Percentiles rank a stretch among this genome's conserved stretches.
phyloP scores from a whole-genome alignment of 2,329 filamentous ascomycete genomes.

The Fusarium poae region DNA sequence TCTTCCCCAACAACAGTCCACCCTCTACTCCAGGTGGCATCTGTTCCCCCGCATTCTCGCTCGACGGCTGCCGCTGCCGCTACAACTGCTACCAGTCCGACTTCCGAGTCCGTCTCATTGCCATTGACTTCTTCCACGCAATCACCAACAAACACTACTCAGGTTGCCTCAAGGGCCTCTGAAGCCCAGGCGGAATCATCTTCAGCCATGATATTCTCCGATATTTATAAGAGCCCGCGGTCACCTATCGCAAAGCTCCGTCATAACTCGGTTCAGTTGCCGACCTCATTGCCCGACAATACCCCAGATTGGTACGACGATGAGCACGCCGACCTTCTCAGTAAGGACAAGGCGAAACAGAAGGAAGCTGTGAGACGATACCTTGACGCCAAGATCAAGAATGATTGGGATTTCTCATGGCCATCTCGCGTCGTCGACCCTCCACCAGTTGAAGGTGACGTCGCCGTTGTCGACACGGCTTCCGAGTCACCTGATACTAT shows the following conservation, averaged over 20 bases:
- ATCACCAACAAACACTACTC: constrained; percentile 16
- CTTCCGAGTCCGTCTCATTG: constrained; percentile 23
- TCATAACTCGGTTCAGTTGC: constrained; percentile 52
- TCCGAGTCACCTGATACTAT: constrained; percentile 16
- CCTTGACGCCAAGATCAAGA: constrained; percentile 66
- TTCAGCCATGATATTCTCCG: constrained; percentile 67
- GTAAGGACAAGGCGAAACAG: constrained; percentile 71
- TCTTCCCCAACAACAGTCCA: constrained; percentile 38
- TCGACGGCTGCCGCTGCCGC: constrained; percentile 41
- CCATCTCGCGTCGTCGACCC: constrained; percentile 53
- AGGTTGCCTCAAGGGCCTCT: constrained; percentile 36
- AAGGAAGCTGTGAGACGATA: constrained; percentile 72
- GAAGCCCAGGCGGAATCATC: constrained; percentile 36
- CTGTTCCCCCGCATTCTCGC: constrained; percentile 43
- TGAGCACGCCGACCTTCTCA: constrained; percentile 71
- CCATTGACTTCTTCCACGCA: constrained; percentile 23
- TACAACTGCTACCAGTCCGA: constrained; percentile 29
- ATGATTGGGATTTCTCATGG: constrained; percentile 73
- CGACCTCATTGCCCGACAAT: constrained; percentile 48
- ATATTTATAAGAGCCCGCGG: constrained; percentile 69
- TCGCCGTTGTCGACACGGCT: constrained; percentile 17
- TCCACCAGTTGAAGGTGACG: constrained; percentile 10
- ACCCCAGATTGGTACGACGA: constrained; percentile 58
- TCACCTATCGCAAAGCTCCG: constrained; percentile 67
- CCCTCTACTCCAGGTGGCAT: constrained; percentile 40